A percentile compares a stretch with the other conserved stretches of the same genome.
phyloP scores from a whole-genome alignment of 768 basidiomycete genomes.

The Holtermannia corniformis region DNA sequence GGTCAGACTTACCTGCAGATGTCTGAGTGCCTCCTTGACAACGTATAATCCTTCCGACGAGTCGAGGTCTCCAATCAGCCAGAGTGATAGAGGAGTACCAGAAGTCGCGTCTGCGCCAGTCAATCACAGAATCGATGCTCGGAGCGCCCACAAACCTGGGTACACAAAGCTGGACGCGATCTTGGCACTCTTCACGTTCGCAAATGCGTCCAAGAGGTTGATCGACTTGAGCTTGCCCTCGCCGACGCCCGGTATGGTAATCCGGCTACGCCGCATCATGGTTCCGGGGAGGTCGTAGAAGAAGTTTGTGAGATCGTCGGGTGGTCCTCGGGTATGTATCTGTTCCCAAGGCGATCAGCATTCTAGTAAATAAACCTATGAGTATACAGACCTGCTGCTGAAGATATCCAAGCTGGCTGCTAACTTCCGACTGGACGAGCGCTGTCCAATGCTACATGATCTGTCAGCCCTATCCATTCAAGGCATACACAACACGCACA shows the following conservation, averaged over 20 bases:
- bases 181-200: conserved; percentile 25
- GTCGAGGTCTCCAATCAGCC: conserved; percentile 72
- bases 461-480: neutral
- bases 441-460: conserved; percentile 54
- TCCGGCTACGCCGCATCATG: conserved; percentile 58
- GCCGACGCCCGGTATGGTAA: conserved; percentile 54
- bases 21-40: conserved; percentile 56
- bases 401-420: conserved; percentile 55
- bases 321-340: conserved; percentile 14
- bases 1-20: conserved; percentile 50
- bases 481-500: conserved; percentile 45
- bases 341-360: conserved; percentile 47
- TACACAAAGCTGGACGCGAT: conserved; percentile 52
- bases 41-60: conserved; percentile 52
- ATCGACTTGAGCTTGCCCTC: conserved; percentile 49
- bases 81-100: conserved; percentile 41
- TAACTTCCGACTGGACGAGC: conserved; percentile 55
- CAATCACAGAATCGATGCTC: neutral
- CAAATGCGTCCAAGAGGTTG: conserved; percentile 52
- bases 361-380: conserved; percentile 2
- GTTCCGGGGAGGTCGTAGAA: conserved; percentile 85
- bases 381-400: conserved; percentile 55
- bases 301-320: conserved; percentile 53
- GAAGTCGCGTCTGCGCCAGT: neutral
- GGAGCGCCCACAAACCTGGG: conserved; percentile 47